phyloP scores from a whole-genome alignment of 73 alveolate genomes.

The Paramecium caudatum region DNA sequence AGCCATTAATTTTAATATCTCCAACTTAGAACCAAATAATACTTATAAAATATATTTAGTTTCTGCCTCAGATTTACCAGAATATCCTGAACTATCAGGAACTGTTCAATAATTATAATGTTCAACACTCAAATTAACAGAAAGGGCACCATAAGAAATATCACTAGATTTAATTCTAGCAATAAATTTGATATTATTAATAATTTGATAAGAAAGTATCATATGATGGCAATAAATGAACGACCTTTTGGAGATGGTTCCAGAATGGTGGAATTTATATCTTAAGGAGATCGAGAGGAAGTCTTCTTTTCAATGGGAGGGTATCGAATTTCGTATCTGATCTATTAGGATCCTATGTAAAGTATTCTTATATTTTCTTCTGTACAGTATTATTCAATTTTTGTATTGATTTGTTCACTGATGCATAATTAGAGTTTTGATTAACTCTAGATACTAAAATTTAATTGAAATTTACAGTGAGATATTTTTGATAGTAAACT shows the following conservation, averaged over 20 bases:
- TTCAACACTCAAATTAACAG: constrained; percentile 24
- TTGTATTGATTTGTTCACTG: constrained; percentile 2
- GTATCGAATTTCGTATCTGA: not conserved
- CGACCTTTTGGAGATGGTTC: constrained; percentile 33
- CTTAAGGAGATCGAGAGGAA: constrained; percentile 42
- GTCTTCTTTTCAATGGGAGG: constrained; percentile 28
- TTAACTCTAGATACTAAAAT: constrained; percentile 44
- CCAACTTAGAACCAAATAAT: constrained; percentile 48
- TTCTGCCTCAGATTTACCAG: constrained; percentile 67
- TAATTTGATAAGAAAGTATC: no score
- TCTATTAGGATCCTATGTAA: not conserved
- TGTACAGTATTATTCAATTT: constrained; percentile 7
- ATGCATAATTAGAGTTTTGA: not conserved
- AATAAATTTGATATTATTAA: no score
- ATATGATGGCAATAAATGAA: constrained; percentile 31
- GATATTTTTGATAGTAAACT: constrained; percentile 25
- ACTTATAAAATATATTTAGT: constrained; percentile 47
- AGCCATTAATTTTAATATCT: not conserved
- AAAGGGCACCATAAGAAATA: constrained; percentile 38
- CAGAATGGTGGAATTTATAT: not conserved
- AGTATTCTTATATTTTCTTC: constrained; percentile 49
- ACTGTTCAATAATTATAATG: not conserved
- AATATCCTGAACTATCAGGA: constrained; percentile 42
- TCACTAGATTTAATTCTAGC: no score
- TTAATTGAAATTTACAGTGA: not conserved